A percentile compares a stretch with the other conserved stretches of the same genome.
These are phyloP conservation scores for Eucalyptus tenuipes DNA, from an alignment of 345 rosid species.

Conservation along the genomic window DNA sequence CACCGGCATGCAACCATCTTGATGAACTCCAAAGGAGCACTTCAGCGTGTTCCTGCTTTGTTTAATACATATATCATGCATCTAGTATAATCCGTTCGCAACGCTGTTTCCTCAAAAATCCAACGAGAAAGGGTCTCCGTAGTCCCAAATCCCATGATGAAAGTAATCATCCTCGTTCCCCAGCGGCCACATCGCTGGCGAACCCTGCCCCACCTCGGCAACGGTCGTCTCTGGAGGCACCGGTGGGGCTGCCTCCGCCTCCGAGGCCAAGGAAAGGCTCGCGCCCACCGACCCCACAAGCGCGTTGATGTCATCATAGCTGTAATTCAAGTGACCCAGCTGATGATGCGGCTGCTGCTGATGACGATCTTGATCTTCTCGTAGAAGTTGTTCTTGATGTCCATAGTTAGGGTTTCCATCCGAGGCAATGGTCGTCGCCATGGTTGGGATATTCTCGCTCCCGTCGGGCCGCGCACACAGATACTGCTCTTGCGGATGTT, in stretches of 20 bases:
- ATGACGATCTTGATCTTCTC: not conserved
- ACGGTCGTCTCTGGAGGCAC: constrained; percentile 12
- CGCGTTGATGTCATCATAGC: constrained; percentile 13
- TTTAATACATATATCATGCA: not conserved
- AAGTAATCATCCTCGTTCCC: constrained; percentile 42
- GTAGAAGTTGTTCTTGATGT: not conserved
- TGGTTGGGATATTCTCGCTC: not conserved
- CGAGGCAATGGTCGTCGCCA: not conserved
- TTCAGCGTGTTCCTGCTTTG: not conserved
- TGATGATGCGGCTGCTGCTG: constrained; percentile 15
- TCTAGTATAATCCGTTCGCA: not conserved
- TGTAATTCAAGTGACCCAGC: not conserved
- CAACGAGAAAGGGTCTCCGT: constrained; percentile 38
- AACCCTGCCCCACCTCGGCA: constrained; percentile 20
- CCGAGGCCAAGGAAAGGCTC: constrained; percentile 21
- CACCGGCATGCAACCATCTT: not conserved
- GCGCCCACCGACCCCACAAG: constrained; percentile 35
- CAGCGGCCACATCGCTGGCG: constrained; percentile 53
- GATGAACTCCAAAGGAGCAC: not conserved
- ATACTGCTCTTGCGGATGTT: not conserved
- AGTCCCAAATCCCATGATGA: constrained; percentile 67
- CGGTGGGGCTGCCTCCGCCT: constrained; percentile 21
- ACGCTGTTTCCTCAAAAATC: constrained; percentile 25
- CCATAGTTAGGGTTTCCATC: constrained; percentile 3
- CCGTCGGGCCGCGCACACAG: not conserved